These are phyloP conservation scores for Heliamphora pulchella DNA, from an alignment of 179 eudicot species.

Conservation along the genomic window DNA sequence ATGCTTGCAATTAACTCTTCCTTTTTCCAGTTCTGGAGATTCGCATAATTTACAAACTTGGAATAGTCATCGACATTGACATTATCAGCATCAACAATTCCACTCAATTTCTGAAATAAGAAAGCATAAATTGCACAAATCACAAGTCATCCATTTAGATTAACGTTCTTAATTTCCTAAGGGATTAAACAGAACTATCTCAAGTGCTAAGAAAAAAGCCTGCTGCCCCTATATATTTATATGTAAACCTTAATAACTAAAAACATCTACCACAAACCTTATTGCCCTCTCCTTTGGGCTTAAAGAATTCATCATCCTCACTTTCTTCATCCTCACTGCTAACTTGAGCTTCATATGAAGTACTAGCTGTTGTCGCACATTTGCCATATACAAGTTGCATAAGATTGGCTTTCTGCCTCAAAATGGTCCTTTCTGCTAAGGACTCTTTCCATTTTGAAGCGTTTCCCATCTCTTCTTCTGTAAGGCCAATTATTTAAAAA, in stretches of 20 bases:
- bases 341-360: conserved; percentile 25
- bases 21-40: conserved; percentile 47
- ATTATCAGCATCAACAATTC: conserved; percentile 33
- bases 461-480: conserved; percentile 59
- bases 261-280: conserved; percentile 45
- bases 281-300: conserved; percentile 69
- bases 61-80: conserved; percentile 65
- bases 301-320: conserved; percentile 76
- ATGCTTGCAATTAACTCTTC: conserved; percentile 47
- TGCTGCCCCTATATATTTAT: no score
- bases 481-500: conserved; percentile 15
- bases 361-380: conserved; percentile 22
- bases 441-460: conserved; percentile 83
- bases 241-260: no score
- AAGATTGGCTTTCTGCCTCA: conserved; percentile 51
- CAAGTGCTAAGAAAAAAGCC: not conserved
- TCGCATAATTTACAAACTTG: conserved; percentile 33
- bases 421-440: conserved; percentile 48
- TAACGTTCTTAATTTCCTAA: not conserved
- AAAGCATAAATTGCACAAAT: conserved; percentile 4
- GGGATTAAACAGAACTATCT: not conserved
- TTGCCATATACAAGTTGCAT: conserved; percentile 85
- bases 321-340: conserved; percentile 55
- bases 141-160: not conserved
- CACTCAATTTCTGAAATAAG: conserved; percentile 35